Conservation (phyloP, 257 asterid species). For the Ligustrum vulgare region DNA sequence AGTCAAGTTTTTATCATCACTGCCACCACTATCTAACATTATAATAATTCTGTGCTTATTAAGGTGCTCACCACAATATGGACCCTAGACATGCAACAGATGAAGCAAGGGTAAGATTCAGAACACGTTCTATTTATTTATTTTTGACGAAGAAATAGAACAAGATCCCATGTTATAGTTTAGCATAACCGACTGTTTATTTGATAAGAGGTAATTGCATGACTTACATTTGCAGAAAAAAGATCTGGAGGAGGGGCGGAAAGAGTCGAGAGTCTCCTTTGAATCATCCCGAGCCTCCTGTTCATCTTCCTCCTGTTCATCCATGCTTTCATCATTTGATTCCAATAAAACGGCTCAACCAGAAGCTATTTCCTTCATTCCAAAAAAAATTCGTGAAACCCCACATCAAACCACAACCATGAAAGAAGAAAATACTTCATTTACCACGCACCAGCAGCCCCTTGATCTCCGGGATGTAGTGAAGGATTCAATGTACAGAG, state of each 20-base stretch:
- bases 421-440: slow-evolving; percentile 34
- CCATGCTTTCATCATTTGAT: slow-evolving; percentile 62
- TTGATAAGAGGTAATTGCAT: slow-evolving; percentile 6
- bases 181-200: not conserved
- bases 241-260: slow-evolving; percentile 4
- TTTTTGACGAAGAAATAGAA: not conserved
- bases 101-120: not conserved
- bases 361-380: slow-evolving; percentile 32
- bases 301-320: slow-evolving; percentile 62
- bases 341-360: slow-evolving; percentile 42
- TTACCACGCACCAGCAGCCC: slow-evolving; percentile 32
- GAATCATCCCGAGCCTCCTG: slow-evolving; percentile 45
- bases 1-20: not conserved
- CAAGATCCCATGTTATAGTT: not conserved
- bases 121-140: not conserved
- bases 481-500: slow-evolving; percentile 82
- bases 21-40: not conserved
- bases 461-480: slow-evolving; percentile 66
- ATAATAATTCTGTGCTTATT: slow-evolving; percentile 26
- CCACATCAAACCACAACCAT: slow-evolving; percentile 28
- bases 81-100: slow-evolving; percentile 30
- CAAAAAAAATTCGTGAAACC: slow-evolving; percentile 34
- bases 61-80: slow-evolving; percentile 49
- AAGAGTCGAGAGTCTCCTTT: slow-evolving; percentile 30
- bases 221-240: slow-evolving; percentile 34